Evolutionary conservation across 2,329 filamentous ascomycete genomes (phyloP).

Genomic region (Herpotrichia juniperi): DNA sequence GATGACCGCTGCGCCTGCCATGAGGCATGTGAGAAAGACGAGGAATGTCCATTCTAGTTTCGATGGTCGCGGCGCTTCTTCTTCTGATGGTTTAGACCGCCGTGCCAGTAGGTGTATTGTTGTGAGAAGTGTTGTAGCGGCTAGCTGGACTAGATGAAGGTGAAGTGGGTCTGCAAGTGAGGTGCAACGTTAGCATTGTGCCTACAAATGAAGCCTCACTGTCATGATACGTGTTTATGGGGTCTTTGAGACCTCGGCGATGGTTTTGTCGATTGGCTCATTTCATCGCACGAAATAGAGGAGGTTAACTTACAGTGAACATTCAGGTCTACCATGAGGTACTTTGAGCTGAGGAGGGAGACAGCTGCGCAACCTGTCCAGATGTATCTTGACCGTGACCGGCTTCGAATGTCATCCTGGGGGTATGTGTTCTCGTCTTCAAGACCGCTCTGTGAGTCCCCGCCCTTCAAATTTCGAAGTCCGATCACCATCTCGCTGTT

Average conservation of each 20-base stretch:
- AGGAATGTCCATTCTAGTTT: conserved; percentile 4
- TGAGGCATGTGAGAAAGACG: conserved; percentile 6
- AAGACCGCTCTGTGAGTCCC: background rate
- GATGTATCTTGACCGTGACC: background rate
- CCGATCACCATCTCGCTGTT: background rate
- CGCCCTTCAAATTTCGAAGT: background rate
- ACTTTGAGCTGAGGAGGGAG: conserved; percentile 26
- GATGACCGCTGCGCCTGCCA: conserved; percentile 29
- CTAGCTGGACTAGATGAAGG: conserved; percentile 19
- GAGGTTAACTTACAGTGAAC: too few relatives aligned
- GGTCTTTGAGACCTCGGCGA: too few relatives aligned
- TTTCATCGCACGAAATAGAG: too few relatives aligned
- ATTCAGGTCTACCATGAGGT: conserved; percentile 29
- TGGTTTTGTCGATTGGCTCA: too few relatives aligned
- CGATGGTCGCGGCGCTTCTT: background rate
- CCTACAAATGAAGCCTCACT: too few relatives aligned
- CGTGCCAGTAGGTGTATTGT: background rate
- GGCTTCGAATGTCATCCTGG: background rate
- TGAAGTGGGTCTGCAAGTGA: conserved; percentile 27
- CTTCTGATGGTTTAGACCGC: background rate
- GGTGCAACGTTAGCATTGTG: too few relatives aligned
- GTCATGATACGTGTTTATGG: too few relatives aligned
- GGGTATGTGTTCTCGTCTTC: background rate
- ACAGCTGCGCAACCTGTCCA: conserved; percentile 25
- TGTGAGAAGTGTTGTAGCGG: conserved; percentile 4